phyloP scores from a whole-genome alignment of 805 yeast genomes.

The Saccharomycopsis capsularis region DNA sequence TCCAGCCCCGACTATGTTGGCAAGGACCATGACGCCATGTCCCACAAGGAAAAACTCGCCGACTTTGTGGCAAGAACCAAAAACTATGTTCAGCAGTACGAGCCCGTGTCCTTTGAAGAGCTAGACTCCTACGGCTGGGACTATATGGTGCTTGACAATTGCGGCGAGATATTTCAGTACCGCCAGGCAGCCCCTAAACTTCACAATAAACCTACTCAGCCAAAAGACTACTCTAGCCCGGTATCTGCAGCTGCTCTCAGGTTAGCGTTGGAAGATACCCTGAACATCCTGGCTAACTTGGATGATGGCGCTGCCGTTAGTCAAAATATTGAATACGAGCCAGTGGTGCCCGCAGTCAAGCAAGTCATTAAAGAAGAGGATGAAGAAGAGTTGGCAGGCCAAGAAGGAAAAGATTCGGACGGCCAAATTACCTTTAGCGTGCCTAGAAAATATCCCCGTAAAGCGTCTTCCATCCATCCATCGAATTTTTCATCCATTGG shows the following conservation, averaged over 20 bases:
- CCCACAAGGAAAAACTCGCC: conserved; percentile 11
- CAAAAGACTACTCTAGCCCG: neutral
- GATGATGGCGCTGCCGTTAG: neutral
- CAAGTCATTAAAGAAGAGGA: no score
- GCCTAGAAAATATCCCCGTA: neutral
- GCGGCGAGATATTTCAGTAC: conserved; percentile 2
- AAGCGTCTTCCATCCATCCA: no score
- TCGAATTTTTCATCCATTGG: neutral
- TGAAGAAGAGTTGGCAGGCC: neutral
- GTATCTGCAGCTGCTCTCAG: neutral
- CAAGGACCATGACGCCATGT: neutral
- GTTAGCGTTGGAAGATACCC: neutral
- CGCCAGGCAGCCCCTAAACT: neutral
- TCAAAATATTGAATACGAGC: neutral
- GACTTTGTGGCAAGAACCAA: conserved; percentile 13
- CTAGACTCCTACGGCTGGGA: conserved; percentile 10
- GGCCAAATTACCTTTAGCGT: neutral
- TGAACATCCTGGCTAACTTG: neutral
- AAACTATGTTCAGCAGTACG: conserved; percentile 6
- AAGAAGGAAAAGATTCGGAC: no score
- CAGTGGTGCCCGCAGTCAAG: neutral
- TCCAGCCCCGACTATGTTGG: conserved; percentile 14
- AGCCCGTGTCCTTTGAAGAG: conserved; percentile 8
- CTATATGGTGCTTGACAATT: conserved; percentile 11
- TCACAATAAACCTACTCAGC: neutral